Evolutionary conservation across 345 rosid species (phyloP), one percentile per base, ranked within the genome.

Genomic region (Eucalyptus dawsonii): DNA sequence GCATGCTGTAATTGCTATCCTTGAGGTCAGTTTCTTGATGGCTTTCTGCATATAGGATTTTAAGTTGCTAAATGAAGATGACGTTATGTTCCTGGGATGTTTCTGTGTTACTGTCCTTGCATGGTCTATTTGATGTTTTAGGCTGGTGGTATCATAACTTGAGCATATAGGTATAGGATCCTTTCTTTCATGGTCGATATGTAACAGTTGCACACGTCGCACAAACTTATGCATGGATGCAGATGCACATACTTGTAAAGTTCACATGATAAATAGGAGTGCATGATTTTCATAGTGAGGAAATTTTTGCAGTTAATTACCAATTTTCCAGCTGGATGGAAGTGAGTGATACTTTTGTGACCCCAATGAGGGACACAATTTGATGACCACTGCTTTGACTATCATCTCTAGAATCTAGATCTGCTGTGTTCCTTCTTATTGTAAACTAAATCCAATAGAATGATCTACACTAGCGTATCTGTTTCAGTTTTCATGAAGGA

Each of bases 1-100:
- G 88, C 99, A 97, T 89, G 94, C 99, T 37, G 93, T 98, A 14
- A 91, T 98, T 90, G 97, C 98, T 37, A 95, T 98, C 91, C 95
- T 97, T 81, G 96, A 96, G 99, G 99, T 97, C 67, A 29, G 92
- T 89, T 60, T 34, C 27, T 9, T 45, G 42, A 51, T 83, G 54
- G 11, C 31, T 29, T 81, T 91, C 49, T 72, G 86, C 87, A 72
- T 16, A 51, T 31, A 50, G 53, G 40, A 29, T 76, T 76, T 11
- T 40, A 37, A 37, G 83, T 76, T 76, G 83, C 83, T 76, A 76
- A 76, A 76, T 37, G 83, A 76, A 37, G 83, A 37, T 76, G 83
- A 72, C 12, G 13, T 21, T 72, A 72, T 72, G 22, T 76, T 72
- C 12, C 83, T 37, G 47, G 45, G 83, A 21, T 37, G 45, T 76